These are phyloP conservation scores for Sphaerulina vaccinii DNA, from an alignment of 2,329 filamentous ascomycete genomes.

Conservation along the genomic window DNA sequence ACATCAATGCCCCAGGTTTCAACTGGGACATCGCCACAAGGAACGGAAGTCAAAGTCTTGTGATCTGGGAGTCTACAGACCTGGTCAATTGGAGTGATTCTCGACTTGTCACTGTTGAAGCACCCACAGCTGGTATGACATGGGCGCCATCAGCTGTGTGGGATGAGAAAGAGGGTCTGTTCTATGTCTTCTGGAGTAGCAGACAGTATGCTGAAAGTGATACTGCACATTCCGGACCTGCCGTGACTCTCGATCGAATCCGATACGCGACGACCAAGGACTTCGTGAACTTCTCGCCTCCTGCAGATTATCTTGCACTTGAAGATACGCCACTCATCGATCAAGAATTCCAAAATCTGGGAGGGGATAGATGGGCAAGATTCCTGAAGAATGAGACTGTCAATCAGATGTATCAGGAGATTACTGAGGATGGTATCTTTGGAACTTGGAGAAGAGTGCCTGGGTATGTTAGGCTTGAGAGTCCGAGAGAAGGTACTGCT, in stretches of 20 bases:
- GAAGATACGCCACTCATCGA: conserved; percentile 53
- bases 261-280: conserved; percentile 57
- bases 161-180: conserved; percentile 48
- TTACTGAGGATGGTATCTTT: conserved; percentile 50
- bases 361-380: conserved; percentile 47
- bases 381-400: conserved; percentile 58
- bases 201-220: conserved; percentile 49
- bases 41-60: conserved; percentile 53
- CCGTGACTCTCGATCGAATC: conserved; percentile 46
- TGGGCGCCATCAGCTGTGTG: conserved; percentile 58
- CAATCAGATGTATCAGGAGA: conserved; percentile 54
- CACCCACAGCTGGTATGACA: conserved; percentile 57
- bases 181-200: conserved; percentile 51
- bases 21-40: conserved; percentile 55
- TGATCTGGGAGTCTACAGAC: conserved; percentile 57
- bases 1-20: conserved; percentile 48
- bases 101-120: conserved; percentile 52
- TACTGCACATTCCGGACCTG: conserved; percentile 48
- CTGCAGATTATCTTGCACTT: conserved; percentile 53
- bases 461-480: conserved; percentile 10
- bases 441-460: conserved; percentile 46
- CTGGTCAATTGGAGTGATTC: conserved; percentile 52
- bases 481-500: conserved; percentile 41
- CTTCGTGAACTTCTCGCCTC: conserved; percentile 52
- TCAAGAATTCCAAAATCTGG: conserved; percentile 55